These are phyloP conservation scores for Lumnitzera littorea DNA, from an alignment of 345 rosid species.

Conservation along the genomic window DNA sequence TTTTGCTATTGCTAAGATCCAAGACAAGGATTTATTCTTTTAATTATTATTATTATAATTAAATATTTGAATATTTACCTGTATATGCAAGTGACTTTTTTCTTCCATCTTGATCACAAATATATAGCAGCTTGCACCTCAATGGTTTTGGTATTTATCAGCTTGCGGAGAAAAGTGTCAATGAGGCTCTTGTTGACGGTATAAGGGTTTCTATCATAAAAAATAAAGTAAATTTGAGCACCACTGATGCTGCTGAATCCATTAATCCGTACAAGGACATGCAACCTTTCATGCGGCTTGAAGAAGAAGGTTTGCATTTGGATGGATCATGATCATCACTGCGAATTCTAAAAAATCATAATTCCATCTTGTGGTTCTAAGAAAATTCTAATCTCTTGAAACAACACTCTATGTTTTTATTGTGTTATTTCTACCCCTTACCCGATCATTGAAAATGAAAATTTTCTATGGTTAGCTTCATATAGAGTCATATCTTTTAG, in stretches of 20 bases:
- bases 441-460: too few relatives aligned
- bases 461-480: too few relatives aligned
- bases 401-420: background rate
- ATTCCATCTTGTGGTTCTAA: too few relatives aligned
- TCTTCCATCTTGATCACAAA: background rate
- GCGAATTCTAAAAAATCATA: too few relatives aligned
- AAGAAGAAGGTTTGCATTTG: constrained; percentile 48
- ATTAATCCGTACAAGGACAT: constrained; percentile 57
- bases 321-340: constrained; percentile 9
- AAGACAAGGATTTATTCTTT: background rate
- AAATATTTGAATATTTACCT: too few relatives aligned
- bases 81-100: background rate
- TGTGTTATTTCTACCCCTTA: background rate
- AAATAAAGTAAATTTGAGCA: constrained; percentile 32
- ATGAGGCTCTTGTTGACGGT: constrained; percentile 94
- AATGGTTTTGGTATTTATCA: constrained; percentile 18
- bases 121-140: background rate
- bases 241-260: constrained; percentile 47
- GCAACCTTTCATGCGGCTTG: constrained; percentile 57
- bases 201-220: constrained; percentile 70
- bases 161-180: constrained; percentile 65
- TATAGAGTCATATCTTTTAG: too few relatives aligned
- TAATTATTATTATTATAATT: background rate
- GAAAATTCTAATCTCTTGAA: too few relatives aligned
- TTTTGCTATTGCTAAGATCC: background rate